phyloP scores from a whole-genome alignment of 345 rosid species.

The Lepidium aucheri region DNA sequence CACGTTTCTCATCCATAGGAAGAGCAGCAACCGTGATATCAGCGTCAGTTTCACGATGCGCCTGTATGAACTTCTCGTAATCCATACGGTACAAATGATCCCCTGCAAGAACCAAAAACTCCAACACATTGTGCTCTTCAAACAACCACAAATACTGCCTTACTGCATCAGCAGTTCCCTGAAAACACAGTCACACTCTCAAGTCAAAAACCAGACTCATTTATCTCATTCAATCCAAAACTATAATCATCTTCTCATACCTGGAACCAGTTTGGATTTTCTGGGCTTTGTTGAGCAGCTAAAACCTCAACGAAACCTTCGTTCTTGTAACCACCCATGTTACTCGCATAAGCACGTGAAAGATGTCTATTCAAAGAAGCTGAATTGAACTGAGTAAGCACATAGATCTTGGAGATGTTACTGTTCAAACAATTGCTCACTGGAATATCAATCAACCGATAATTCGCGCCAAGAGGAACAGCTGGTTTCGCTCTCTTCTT shows the following conservation, averaged over 20 bases:
- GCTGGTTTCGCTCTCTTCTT: conserved; percentile 99
- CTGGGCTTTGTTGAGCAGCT: conserved; percentile 98
- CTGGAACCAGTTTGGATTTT: conserved; percentile 98
- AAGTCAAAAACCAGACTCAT: neutral
- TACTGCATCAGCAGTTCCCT: conserved; percentile 99
- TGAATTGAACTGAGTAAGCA: conserved; percentile 93
- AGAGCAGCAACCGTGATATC: conserved; percentile 98
- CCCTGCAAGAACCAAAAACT: conserved; percentile 89
- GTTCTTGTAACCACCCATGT: conserved; percentile 95
- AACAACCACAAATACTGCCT: conserved; percentile 94
- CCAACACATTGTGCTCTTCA: conserved; percentile 95
- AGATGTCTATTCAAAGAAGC: conserved; percentile 95
- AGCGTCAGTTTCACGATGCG: conserved; percentile 94
- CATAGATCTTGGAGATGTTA: conserved; percentile 84
- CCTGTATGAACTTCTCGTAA: conserved; percentile 91
- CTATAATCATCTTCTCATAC: conserved; percentile 15
- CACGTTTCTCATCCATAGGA: conserved; percentile 92
- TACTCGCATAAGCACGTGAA: conserved; percentile 89
- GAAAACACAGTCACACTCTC: neutral
- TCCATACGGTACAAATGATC: conserved; percentile 98
- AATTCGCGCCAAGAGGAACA: conserved; percentile 91
- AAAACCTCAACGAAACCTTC: conserved; percentile 99
- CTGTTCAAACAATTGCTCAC: conserved; percentile 97
- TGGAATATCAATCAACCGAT: conserved; percentile 88
- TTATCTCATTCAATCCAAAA: neutral